phyloP scores from a whole-genome alignment of 768 basidiomycete species.

The Tricholomella constricta region DNA sequence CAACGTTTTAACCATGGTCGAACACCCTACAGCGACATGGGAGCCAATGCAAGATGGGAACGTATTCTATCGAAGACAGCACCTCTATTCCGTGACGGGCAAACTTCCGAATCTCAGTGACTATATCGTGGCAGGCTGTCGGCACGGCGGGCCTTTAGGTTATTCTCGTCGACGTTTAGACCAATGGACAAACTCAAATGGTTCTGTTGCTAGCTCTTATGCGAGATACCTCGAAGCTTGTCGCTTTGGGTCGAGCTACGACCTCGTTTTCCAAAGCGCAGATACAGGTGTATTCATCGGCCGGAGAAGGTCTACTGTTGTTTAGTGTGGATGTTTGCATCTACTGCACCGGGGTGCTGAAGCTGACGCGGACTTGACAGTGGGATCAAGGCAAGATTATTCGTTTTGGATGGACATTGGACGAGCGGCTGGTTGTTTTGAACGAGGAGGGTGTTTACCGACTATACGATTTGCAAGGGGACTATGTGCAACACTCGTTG shows the following conservation, averaged over 20 bases:
- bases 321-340: conserved; percentile 66
- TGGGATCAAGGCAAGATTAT: conserved; percentile 91
- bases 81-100: conserved; percentile 80
- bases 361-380: conserved; percentile 39
- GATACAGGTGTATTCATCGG: conserved; percentile 85
- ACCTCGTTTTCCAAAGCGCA: conserved; percentile 71
- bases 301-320: conserved; percentile 69
- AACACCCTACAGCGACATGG: conserved; percentile 85
- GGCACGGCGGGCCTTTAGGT: conserved; percentile 91
- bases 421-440: conserved; percentile 80
- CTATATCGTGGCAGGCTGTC: conserved; percentile 79
- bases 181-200: not conserved
- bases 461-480: conserved; percentile 83
- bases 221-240: conserved; percentile 79
- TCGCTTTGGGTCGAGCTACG: conserved; percentile 64
- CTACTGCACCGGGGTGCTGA: conserved; percentile 18
- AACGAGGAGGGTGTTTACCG: conserved; percentile 94
- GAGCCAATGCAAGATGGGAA: conserved; percentile 86
- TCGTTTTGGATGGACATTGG: conserved; percentile 81
- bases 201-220: conserved; percentile 64
- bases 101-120: conserved; percentile 79
- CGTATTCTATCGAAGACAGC: conserved; percentile 86
- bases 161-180: conserved; percentile 18
- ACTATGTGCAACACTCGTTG: conserved; percentile 84
- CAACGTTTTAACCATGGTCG: conserved; percentile 36